Evolutionary conservation across 164 flowering plant species (phyloP).

Genomic region (Magnolia sinica): DNA sequence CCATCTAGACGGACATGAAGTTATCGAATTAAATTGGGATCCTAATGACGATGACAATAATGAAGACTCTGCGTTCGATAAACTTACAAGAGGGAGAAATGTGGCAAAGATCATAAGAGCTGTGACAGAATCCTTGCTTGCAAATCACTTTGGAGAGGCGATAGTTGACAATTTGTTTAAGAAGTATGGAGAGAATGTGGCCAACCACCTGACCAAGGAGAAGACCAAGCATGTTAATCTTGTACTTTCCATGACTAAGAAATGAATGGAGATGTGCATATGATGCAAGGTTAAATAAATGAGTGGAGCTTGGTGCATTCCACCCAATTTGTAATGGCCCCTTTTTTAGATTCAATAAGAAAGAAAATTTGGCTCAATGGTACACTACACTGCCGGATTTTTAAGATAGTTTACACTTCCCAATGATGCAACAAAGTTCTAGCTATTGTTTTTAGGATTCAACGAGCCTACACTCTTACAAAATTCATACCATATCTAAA

Average conservation of each 20-base stretch:
- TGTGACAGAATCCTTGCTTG: conserved; percentile 53
- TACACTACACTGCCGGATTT: no score
- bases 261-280: background rate
- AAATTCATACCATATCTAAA: no score
- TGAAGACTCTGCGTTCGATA: background rate
- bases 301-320: no score
- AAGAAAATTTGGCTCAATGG: no score
- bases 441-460: no score
- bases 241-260: background rate
- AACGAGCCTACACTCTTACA: no score
- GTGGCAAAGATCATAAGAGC: conserved; percentile 41
- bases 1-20: conserved; percentile 25
- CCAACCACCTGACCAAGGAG: conserved; percentile 53
- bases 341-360: no score
- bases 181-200: conserved; percentile 41
- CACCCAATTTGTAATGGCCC: no score
- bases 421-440: no score
- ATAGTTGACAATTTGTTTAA: conserved; percentile 57
- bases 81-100: background rate
- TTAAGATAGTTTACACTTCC: no score
- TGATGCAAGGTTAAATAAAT: background rate
- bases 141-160: conserved; percentile 57
- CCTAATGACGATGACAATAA: background rate
- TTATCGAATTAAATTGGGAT: conserved; percentile 30
- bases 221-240: conserved; percentile 31